A percentile compares a stretch with the other conserved stretches of the same genome.
Conservation (phyloP, 768 basidiomycete genomes). For the Pholiota microspora region DNA sequence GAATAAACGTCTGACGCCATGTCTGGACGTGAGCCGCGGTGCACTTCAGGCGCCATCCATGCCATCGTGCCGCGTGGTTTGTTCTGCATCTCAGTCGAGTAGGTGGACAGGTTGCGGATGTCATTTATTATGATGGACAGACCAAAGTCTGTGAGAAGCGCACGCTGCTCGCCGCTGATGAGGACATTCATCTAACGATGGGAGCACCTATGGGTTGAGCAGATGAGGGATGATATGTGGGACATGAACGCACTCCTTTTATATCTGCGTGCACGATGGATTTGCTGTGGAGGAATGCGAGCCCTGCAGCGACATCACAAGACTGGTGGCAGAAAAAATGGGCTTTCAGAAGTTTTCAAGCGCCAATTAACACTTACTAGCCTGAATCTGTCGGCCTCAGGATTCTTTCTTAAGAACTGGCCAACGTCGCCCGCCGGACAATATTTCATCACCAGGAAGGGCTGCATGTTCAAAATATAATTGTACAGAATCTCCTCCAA, state of each 20-base stretch:
- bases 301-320: background rate
- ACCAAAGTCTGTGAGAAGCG: background rate
- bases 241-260: background rate
- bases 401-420: background rate
- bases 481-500: no score
- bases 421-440: background rate
- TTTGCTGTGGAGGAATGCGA: constrained; percentile 1
- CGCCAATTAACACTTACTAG: background rate
- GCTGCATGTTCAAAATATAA: no score
- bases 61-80: constrained; percentile 3
- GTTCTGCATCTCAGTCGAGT: background rate
- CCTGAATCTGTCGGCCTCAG: background rate
- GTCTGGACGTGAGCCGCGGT: background rate
- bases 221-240: background rate
- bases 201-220: no score
- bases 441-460: constrained; percentile 4
- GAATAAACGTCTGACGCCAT: background rate
- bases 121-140: constrained; percentile 1
- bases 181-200: constrained; percentile 7
- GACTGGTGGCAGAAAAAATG: background rate
- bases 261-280: constrained; percentile 5
- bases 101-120: background rate
- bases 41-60: constrained; percentile 7
- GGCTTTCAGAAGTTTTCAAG: background rate
- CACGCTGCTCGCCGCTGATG: constrained; percentile 1